These are phyloP conservation scores for Daldinia caldariorum DNA, from an alignment of 495 filamentous ascomycete species.

Conservation along the genomic window DNA sequence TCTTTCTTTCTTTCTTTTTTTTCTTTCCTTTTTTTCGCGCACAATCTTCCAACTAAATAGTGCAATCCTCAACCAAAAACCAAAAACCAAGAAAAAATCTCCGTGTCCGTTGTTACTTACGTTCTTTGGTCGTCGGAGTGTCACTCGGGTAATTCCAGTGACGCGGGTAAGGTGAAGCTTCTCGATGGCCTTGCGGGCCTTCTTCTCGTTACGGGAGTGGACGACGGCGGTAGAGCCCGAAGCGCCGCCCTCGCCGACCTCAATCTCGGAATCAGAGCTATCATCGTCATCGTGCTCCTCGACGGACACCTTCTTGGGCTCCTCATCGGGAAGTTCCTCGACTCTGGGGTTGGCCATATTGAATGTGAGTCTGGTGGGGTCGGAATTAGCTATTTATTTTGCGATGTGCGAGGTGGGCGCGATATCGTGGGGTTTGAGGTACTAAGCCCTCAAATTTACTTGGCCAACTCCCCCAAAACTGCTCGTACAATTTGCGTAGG, in stretches of 20 bases:
- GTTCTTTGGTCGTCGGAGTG: constrained; percentile 96
- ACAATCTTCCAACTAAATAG: constrained; percentile 2
- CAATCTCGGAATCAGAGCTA: constrained; percentile 79
- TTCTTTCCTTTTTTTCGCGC: background rate
- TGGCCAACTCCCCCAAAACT: background rate
- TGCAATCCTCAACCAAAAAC: background rate
- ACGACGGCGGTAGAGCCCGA: constrained; percentile 87
- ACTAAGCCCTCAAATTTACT: constrained; percentile 2
- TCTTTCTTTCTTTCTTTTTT: background rate
- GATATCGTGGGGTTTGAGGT: constrained; percentile 8
- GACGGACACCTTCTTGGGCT: constrained; percentile 77
- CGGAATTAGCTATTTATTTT: constrained; percentile 31
- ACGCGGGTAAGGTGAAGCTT: constrained; percentile 98
- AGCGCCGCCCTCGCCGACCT: constrained; percentile 75
- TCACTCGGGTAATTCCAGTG: constrained; percentile 96
- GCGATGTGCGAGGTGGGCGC: constrained; percentile 22
- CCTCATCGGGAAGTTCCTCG: constrained; percentile 95
- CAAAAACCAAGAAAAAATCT: background rate
- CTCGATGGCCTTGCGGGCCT: constrained; percentile 96
- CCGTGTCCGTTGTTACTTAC: constrained; percentile 63
- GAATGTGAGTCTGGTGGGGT: constrained; percentile 44
- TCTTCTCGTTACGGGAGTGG: constrained; percentile 99
- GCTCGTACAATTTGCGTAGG: background rate
- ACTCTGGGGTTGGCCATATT: constrained; percentile 97
- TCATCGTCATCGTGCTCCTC: constrained; percentile 80